Conservation (phyloP, 208 protist species). For the Dictyostelium gargantuum region DNA sequence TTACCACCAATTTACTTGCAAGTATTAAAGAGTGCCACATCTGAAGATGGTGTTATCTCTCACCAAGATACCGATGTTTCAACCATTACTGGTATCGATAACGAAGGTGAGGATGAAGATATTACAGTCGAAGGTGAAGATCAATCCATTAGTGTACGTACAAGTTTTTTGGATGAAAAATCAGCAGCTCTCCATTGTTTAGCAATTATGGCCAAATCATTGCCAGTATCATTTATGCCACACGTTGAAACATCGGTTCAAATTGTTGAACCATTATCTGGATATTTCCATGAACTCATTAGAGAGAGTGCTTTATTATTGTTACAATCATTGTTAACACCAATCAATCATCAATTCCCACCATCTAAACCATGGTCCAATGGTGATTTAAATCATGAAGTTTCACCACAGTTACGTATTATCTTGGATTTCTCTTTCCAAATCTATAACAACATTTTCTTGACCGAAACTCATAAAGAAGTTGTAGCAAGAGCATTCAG, state of each 20-base stretch:
- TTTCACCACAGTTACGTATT: neutral
- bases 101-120: constrained; percentile 55
- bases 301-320: neutral
- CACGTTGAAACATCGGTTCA: neutral
- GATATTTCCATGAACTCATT: constrained; percentile 59
- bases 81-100: constrained; percentile 14
- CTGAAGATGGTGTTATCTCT: constrained; percentile 30
- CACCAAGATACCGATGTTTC: neutral
- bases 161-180: constrained; percentile 60
- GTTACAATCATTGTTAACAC: neutral
- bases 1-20: neutral
- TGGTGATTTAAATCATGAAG: neutral
- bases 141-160: neutral
- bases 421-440: constrained; percentile 44
- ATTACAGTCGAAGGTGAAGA: constrained; percentile 11
- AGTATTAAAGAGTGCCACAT: neutral
- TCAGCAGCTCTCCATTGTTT: constrained; percentile 22
- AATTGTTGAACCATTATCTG: neutral
- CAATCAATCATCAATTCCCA: neutral
- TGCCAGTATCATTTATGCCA: neutral
- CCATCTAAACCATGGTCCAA: neutral
- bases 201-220: neutral
- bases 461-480: neutral
- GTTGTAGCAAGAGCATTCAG: neutral
- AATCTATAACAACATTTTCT: neutral